Base-by-base conservation (phyloP, 2,329 filamentous ascomycete genomes). In the Phialophora tarda region DNA sequence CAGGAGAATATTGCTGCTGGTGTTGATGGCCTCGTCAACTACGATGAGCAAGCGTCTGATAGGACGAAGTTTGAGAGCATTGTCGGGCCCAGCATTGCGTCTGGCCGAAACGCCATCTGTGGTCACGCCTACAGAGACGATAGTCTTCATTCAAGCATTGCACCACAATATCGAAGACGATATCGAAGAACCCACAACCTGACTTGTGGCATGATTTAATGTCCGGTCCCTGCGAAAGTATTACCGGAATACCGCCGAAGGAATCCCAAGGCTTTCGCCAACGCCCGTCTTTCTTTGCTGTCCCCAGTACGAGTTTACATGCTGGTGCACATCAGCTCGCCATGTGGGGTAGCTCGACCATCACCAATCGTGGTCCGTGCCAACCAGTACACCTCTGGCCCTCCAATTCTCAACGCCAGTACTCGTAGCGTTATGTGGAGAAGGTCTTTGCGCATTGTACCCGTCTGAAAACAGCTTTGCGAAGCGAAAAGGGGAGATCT, bases 361-460 rank as follows among this genome's bases (percentile, higher is more conserved):
- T 21, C 55, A n/a, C 10, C 32, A 10, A 58, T 59, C 44, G 21
- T 21, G 56, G 34, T 44, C 55, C 21, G 24, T 28, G 34, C 17
- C 38, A 44, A 44, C 21, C 17, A 44, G 17, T 8, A n/a, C 38
- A n/a, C 17, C 6, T 44, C 38, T 44, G 17, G 38, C 6, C 38
- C 38, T 44, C 17, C 38, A 44, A 44, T 5, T n/a, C 17, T 44
- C 6, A n/a, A n/a, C 38, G 32, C 44, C 34, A 41, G 24, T 21
- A 34, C 21, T 53, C 17, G 59, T 62, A 28, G 59, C 59, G 48
- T 59, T 24, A 53, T 63, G 62, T 63, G 62, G 62, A 59, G 62
- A 59, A 59, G 59, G 38, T 30, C 4, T 61, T 47, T 24, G 30
- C 23, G 44, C 26, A 44, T 54, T 53, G 41, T 44, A 53, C 32